phyloP scores from a whole-genome alignment of 306 rosid genomes.

The Cercis canadensis region DNA sequence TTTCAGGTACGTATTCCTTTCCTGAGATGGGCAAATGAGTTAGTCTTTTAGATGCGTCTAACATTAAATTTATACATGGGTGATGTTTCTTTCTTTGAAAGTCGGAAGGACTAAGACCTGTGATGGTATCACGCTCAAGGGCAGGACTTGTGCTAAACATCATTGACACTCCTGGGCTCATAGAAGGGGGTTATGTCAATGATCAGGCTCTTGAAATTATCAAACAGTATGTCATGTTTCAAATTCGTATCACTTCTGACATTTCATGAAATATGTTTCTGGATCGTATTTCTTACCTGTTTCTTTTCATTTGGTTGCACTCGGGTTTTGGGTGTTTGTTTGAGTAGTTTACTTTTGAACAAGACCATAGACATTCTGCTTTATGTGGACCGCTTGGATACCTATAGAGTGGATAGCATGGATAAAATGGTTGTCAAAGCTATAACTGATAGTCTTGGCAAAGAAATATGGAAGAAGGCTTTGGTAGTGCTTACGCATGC shows the following conservation, averaged over 20 bases:
- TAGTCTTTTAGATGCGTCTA: not conserved
- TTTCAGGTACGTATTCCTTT: slow-evolving; percentile 57
- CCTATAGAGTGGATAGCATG: slow-evolving; percentile 74
- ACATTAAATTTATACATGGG: not conserved
- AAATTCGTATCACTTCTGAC: not conserved
- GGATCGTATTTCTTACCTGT: not conserved
- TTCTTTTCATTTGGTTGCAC: slow-evolving; percentile 14
- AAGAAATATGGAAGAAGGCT: slow-evolving; percentile 71
- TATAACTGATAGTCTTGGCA: slow-evolving; percentile 68
- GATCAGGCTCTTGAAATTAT: slow-evolving; percentile 68
- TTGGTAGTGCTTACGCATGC: slow-evolving; percentile 70
- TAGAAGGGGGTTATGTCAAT: slow-evolving; percentile 78
- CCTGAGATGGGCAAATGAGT: not conserved
- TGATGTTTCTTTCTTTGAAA: slow-evolving; percentile 29
- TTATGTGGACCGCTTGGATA: slow-evolving; percentile 77
- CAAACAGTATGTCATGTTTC: slow-evolving; percentile 48
- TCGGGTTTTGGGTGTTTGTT: slow-evolving; percentile 19
- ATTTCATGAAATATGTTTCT: not conserved
- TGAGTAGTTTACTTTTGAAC: slow-evolving; percentile 68
- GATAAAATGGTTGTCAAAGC: slow-evolving; percentile 71
- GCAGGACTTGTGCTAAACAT: slow-evolving; percentile 70
- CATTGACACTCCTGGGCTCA: slow-evolving; percentile 79
- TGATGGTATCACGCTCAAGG: slow-evolving; percentile 70
- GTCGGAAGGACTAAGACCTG: slow-evolving; percentile 73
- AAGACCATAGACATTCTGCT: slow-evolving; percentile 77